Percentiles rank a stretch among this genome's conserved stretches.
phyloP scores from a whole-genome alignment of 2,329 filamentous ascomycete genomes.

The Aureobasidium namibiae region DNA sequence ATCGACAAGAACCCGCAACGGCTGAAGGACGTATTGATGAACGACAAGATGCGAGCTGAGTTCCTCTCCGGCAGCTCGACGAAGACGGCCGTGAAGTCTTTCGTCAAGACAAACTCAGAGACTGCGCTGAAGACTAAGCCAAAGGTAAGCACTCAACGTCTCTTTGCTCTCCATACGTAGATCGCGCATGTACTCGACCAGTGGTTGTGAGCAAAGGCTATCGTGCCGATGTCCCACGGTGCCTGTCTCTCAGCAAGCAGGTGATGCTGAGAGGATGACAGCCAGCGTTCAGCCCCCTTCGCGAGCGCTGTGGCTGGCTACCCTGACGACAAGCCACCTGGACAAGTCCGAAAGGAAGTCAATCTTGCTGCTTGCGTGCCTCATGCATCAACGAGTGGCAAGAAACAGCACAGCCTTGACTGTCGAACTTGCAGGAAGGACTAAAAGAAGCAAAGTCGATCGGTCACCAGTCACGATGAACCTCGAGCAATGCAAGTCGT shows the following conservation, averaged over 20 bases:
- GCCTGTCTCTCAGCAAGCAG: background rate
- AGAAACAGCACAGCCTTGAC: background rate
- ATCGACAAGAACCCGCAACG: constrained; percentile 65
- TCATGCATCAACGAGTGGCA: background rate
- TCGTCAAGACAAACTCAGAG: constrained; percentile 58
- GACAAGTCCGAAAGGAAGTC: background rate
- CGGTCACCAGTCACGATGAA: background rate
- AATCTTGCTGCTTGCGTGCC: background rate
- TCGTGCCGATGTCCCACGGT: background rate
- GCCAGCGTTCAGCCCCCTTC: background rate
- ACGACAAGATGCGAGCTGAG: constrained; percentile 51
- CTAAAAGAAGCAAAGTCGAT: background rate
- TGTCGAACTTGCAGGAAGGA: background rate
- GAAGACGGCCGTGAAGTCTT: constrained; percentile 57
- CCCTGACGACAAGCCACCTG: background rate
- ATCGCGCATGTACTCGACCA: background rate
- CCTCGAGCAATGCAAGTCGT: background rate
- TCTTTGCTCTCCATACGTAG: background rate
- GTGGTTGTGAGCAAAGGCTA: background rate
- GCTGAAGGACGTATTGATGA: constrained; percentile 59
- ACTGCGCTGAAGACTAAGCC: constrained; percentile 78
- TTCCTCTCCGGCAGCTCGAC: constrained; percentile 54
- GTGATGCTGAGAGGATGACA: background rate
- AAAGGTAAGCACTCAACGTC: constrained; percentile 51
- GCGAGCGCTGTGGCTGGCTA: background rate